A percentile compares a stretch with the other conserved stretches of the same genome.
These are phyloP conservation scores for Tanozyma kutaoensis DNA, from an alignment of 805 yeast genomes.

Conservation along the genomic window DNA sequence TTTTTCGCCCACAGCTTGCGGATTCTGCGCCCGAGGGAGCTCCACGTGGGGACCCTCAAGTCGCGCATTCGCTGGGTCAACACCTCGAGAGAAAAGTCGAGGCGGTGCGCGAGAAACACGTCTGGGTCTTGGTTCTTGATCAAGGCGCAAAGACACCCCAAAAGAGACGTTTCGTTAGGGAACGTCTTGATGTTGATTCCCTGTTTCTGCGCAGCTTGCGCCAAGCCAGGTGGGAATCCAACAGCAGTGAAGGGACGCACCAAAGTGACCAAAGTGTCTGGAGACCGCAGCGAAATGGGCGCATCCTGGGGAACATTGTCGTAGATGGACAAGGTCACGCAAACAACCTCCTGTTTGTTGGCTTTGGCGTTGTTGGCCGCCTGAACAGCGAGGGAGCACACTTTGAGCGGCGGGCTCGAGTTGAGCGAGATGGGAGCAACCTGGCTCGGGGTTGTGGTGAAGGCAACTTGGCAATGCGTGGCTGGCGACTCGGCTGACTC, in stretches of 20 bases:
- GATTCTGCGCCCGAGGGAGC: conserved; percentile 70
- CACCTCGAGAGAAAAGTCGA: conserved; percentile 73
- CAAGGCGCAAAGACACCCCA: conserved; percentile 62
- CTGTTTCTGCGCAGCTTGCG: conserved; percentile 42
- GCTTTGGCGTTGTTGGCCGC: conserved; percentile 63
- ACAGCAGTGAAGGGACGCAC: conserved; percentile 64
- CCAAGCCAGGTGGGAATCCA: conserved; percentile 67
- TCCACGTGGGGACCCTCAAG: conserved; percentile 61
- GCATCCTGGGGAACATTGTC: conserved; percentile 61
- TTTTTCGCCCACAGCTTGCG: conserved; percentile 69
- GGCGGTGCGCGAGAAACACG: conserved; percentile 74
- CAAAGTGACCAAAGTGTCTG: conserved; percentile 53
- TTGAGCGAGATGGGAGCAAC: conserved; percentile 35
- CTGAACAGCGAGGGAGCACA: conserved; percentile 66
- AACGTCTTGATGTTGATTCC: conserved; percentile 41
- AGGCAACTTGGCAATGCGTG: conserved; percentile 75
- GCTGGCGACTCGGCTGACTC: conserved; percentile 51
- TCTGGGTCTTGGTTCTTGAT: conserved; percentile 79
- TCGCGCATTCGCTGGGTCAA: conserved; percentile 72
- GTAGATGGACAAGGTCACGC: conserved; percentile 67
- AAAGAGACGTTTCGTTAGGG: conserved; percentile 60
- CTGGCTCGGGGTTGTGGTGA: conserved; percentile 38
- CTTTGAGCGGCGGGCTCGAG: conserved; percentile 50
- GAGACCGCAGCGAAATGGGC: conserved; percentile 50
- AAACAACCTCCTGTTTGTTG: conserved; percentile 76